Base-by-base conservation (phyloP, 2,329 filamentous ascomycete genomes). In the Pezicula neosporulosa region DNA sequence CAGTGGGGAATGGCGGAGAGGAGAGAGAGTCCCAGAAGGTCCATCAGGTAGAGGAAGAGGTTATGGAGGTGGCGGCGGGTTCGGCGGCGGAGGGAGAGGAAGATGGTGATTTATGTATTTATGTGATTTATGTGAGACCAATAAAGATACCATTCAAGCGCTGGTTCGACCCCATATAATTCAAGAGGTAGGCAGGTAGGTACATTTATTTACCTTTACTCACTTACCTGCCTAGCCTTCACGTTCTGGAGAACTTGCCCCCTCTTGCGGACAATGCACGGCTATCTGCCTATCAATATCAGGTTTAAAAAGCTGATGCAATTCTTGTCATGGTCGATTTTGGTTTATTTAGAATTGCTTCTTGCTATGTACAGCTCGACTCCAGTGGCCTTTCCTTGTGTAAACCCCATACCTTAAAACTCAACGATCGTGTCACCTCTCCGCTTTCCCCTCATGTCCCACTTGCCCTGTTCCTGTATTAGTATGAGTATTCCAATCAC, bases 391-490 rank as follows among this genome's bases (percentile, higher is more conserved):
- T 51, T 55, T 57, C 54, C 51, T 50, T 28, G 30, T 48, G 47
- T 48, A 48, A 44, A 50, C 51, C 48, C 42, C 28, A 21, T 36
- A 36, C 19, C 44, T 63, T 73, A 97, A 70, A 81, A 93, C 73
- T 97, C 92, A 50, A 77, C 75, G 64, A 95, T 79, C n/a, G 86
- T 78, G 67, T 97, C 93, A 49, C 90, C 92, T 72, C 82, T 87
- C 70, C 89, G 81, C 86, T 97, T 97, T 52, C 85, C 93, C 62
- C 91, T 83, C 62, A 97, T 70, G 45, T 95, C 81, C 70, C 77
- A 96, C 67, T 93, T 90, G 65, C 93, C 94, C 93, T 97, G 63
- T 43, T 24, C 52, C 54, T 28, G 53, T 16, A 56, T 63, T 42
- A 62, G 57, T 47, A 56, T 54, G 62, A 58, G 47, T 49, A 13